These are phyloP conservation scores for Trichoderma semiorbis DNA, from an alignment of 2,329 filamentous ascomycete species.

Conservation along the genomic window DNA sequence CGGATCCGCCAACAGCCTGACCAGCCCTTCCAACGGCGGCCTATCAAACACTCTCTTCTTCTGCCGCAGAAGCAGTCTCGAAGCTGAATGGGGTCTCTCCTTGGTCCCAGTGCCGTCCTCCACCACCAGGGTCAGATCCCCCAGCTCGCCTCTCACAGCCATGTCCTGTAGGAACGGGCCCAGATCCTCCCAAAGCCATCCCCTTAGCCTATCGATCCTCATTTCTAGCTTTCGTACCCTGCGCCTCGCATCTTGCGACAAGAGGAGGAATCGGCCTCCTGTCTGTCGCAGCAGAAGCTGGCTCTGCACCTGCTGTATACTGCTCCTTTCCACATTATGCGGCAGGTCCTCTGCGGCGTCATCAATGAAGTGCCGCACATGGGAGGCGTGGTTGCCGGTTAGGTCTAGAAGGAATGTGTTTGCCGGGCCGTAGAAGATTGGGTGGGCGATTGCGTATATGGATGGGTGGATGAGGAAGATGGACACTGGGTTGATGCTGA, in stretches of 20 bases:
- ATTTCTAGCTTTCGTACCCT: slow-evolving; percentile 30
- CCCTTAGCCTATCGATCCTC: slow-evolving; percentile 30
- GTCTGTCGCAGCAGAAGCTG: slow-evolving; percentile 2
- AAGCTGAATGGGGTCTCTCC: background rate
- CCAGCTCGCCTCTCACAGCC: slow-evolving; percentile 31
- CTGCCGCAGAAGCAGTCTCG: slow-evolving; percentile 20
- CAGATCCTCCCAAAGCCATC: slow-evolving; percentile 30
- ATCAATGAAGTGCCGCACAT: slow-evolving; percentile 27
- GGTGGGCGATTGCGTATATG: slow-evolving; percentile 32
- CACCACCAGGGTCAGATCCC: slow-evolving; percentile 23
- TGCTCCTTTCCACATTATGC: slow-evolving; percentile 16
- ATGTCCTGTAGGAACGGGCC: slow-evolving; percentile 32
- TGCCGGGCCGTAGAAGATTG: slow-evolving; percentile 30
- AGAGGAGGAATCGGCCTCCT: slow-evolving; percentile 21
- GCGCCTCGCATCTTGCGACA: slow-evolving; percentile 25
- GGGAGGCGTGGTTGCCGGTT: slow-evolving; percentile 27
- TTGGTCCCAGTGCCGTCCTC: background rate
- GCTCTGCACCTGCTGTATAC: background rate
- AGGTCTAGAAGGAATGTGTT: slow-evolving; percentile 33
- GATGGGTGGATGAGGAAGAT: slow-evolving; percentile 34
- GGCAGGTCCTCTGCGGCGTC: slow-evolving; percentile 19
- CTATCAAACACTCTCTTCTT: slow-evolving; percentile 25
- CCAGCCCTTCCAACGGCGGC: slow-evolving; percentile 33
- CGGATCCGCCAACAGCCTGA: slow-evolving; percentile 44
- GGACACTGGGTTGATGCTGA: slow-evolving; percentile 24